A percentile compares a stretch with the other conserved stretches of the same genome.
phyloP scores from a whole-genome alignment of 768 basidiomycete species.

The Sutorius australiensis region DNA sequence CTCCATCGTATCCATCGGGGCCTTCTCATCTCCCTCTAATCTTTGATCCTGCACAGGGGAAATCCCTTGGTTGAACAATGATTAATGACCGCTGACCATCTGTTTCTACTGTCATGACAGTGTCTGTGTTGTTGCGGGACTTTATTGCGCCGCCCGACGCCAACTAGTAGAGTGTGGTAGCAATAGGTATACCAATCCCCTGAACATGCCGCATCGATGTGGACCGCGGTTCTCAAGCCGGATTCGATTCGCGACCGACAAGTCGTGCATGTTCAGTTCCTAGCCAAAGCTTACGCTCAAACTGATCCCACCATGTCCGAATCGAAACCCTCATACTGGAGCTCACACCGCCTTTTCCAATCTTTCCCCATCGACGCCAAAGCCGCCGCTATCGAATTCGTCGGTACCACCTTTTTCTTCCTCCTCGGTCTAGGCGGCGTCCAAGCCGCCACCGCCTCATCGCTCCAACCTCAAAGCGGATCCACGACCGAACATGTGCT shows the following conservation, averaged over 20 bases:
- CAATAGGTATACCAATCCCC: too few species aligned
- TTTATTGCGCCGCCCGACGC: too few species aligned
- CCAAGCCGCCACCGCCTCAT: slow-evolving; percentile 48
- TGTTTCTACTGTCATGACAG: too few species aligned
- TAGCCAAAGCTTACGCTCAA: neutral
- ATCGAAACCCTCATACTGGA: slow-evolving; percentile 17
- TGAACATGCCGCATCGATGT: neutral
- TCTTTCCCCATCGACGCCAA: slow-evolving; percentile 37
- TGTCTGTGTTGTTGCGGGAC: too few species aligned
- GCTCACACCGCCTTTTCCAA: slow-evolving; percentile 25
- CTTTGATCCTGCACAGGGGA: too few species aligned
- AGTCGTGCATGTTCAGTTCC: neutral
- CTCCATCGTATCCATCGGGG: too few species aligned
- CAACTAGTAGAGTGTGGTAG: too few species aligned
- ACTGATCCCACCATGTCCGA: slow-evolving; percentile 7
- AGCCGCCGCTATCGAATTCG: slow-evolving; percentile 54
- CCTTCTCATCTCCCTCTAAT: too few species aligned
- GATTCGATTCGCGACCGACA: neutral
- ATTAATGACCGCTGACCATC: too few species aligned
- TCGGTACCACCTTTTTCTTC: slow-evolving; percentile 60
- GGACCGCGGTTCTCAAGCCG: neutral
- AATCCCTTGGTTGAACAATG: too few species aligned
- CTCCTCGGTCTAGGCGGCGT: slow-evolving; percentile 63
- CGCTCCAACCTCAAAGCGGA: slow-evolving; percentile 23
- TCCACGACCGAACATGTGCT: slow-evolving; percentile 41